Evolutionary conservation across 345 rosid species (phyloP), one percentile per base, ranked within the genome.

Genomic region (Hibiscus mutabilis): DNA sequence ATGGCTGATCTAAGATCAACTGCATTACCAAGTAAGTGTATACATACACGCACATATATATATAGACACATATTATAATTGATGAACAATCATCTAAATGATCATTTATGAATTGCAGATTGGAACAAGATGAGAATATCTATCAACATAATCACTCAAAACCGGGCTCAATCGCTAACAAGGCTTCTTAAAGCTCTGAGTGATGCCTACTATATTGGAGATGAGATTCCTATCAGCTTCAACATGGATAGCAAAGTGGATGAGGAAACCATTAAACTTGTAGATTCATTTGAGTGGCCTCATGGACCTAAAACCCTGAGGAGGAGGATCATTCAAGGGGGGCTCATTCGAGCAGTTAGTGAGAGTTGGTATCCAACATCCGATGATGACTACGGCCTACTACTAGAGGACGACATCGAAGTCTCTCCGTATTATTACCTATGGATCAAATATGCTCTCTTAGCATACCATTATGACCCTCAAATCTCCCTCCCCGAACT

Each of bases 281-380:
- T 95, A 25, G 83, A 64, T 78, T 79, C 96, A 49, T 95, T 90
- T 57, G 75, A 88, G 2, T 95, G 99, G 99, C 92, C 97, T 27
- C 97, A 95, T 64, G 99, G 99, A 10, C 82, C 90, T 14, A 95
- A 92, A 68, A 90, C 92, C 49, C 70, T 95, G 7, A 84, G 99
- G 73, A 83, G 99, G 82, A 86, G 99, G 79, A 95, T 95, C 87
- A 83, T 95, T 81, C 99, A 95, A 69, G 99, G 99, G 60, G 99
- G 99, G 18, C 84, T 95, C n/a, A 95, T 95, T 58, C 84, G 99
- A 66, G 99, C 99, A 6, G 99, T 95, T 19, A 95, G 99, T 16
- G 99, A 95, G 76, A 95, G 99, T 68, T 95, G 99, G 99, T 95
- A 92, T 75, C 99, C 99, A 3, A 76, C 97, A 9, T 78, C 91